These are phyloP conservation scores for Tulasnella sp. DNA, from an alignment of 768 basidiomycete species.

Conservation along the genomic window DNA sequence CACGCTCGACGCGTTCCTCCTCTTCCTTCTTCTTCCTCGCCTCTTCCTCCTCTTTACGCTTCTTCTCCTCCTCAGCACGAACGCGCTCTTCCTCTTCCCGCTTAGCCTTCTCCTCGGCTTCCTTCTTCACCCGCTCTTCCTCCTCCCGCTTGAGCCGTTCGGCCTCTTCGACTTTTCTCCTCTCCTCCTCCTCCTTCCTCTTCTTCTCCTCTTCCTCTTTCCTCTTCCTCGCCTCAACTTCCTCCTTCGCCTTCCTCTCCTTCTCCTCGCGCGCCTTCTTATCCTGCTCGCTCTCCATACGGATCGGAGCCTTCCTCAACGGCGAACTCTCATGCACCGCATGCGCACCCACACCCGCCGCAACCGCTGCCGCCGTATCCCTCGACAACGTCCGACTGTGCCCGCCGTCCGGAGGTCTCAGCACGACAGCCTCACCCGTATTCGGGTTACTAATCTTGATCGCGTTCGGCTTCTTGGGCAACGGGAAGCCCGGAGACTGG, in stretches of 20 bases:
- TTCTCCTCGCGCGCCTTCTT: conserved; percentile 35
- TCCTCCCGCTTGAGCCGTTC: conserved; percentile 31
- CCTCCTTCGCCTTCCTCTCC: conserved; percentile 1
- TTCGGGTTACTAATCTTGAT: conserved; percentile 43
- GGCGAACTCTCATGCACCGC: conserved; percentile 22
- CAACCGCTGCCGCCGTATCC: conserved; percentile 28
- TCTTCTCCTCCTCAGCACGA: conserved; percentile 23
- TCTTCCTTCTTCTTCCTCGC: conserved; percentile 22
- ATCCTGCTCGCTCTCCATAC: conserved; percentile 54
- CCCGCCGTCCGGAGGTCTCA: conserved; percentile 40
- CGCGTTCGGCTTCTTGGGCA: conserved; percentile 29
- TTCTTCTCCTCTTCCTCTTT: conserved; percentile 5
- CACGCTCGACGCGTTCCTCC: conserved; percentile 23
- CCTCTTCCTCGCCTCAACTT: conserved; percentile 29
- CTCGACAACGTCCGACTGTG: conserved; percentile 22
- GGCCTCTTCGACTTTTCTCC: conserved; percentile 26
- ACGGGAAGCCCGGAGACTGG: not conserved
- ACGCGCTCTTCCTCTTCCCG: not conserved
- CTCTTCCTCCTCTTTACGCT: conserved; percentile 26
- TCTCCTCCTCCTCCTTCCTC: not conserved
- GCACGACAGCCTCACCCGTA: conserved; percentile 52
- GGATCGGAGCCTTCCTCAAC: conserved; percentile 28
- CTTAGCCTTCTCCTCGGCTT: conserved; percentile 33
- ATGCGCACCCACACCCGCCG: no score
- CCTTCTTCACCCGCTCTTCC: conserved; percentile 30